Percentiles rank a stretch among this genome's conserved stretches.
Conservation (phyloP, 495 filamentous ascomycete genomes). For the Penicillium longicatenatum region DNA sequence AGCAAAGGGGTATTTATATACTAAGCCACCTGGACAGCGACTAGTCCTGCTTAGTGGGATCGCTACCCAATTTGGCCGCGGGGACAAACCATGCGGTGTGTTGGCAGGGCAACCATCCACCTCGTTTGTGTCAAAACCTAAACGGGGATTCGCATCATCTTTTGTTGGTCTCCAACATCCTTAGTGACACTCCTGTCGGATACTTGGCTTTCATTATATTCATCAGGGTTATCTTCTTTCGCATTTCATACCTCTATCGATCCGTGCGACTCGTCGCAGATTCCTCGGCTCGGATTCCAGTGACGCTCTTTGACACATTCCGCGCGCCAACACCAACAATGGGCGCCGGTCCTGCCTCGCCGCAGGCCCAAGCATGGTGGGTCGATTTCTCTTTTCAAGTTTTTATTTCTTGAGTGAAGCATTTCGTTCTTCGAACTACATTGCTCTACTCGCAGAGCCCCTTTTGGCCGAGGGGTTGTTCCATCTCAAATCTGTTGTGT, state of each 20-base stretch:
- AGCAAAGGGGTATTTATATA: not conserved
- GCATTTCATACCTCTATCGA: not conserved
- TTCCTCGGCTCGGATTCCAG: conserved; percentile 11
- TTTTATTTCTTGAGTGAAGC: not conserved
- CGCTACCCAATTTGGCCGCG: not conserved
- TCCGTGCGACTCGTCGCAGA: not conserved
- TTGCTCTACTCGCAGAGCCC: not conserved
- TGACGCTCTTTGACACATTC: conserved; percentile 31
- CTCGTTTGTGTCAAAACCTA: not conserved
- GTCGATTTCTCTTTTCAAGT: conserved; percentile 6
- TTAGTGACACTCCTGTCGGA: not conserved
- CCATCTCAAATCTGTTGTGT: not conserved
- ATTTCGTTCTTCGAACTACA: not conserved
- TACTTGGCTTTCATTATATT: not conserved
- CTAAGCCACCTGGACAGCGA: not conserved
- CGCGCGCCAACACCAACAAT: conserved; percentile 32
- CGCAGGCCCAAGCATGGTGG: conserved; percentile 27
- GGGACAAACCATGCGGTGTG: conserved; percentile 1
- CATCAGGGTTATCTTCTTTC: not conserved
- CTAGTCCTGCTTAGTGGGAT: not conserved
- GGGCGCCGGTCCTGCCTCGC: conserved; percentile 20
- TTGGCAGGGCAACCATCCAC: conserved; percentile 5
- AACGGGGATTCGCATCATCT: not conserved
- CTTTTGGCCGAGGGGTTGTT: conserved; percentile 11
- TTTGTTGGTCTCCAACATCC: not conserved